Base-by-base conservation (phyloP, 2,329 filamentous ascomycete species). In the Penicillium paneum region DNA sequence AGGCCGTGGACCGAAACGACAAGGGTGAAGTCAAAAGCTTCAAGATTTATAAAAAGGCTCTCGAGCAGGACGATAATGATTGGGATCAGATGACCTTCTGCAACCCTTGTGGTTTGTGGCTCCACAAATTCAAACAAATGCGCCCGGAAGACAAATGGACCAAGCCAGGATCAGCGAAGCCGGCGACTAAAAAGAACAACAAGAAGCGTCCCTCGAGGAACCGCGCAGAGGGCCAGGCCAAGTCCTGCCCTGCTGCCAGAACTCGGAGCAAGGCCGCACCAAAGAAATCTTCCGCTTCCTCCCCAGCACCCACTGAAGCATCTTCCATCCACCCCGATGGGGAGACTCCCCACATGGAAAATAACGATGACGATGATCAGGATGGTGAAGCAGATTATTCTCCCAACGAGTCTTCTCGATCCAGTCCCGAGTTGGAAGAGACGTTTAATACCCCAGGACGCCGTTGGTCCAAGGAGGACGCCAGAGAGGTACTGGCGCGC, bases 71-170 rank as follows among this genome's bases (percentile, higher is more conserved):
- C 45, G 85, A 89, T 69, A 87, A 86, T 69, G 80, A 81, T 38
- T 97, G 89, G 79, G 82, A 81, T 41, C 83, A 90, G 64, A 82
- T 90, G 52, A 81, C 89, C 28, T 82, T 97, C 35, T 99, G 94
- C 79, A 99, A 99, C 71, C 91, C 93, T 55, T 99, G 94, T 70
- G 94, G 94, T 17, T 85, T 99, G 39, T 99, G 91, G 91, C 86
- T 99, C 64, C 86, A 87, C 57, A 97, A 97, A 68, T 91, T 88
- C 73, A 91, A 89, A 67, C 81, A 78, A 24, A 94, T 96, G 78
- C 86, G 94, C 8, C 94, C 94, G 2, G 79, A 85, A 50, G 85
- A 93, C 57, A 86, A 87, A 61, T 99, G 93, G 93, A 87, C 88
- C 61, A 89, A 84, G 15, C 46, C 53, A 11, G 49, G 46, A 26